phyloP scores from a whole-genome alignment of 2,329 filamentous ascomycete species.

The Metarhizium anisopliae region DNA sequence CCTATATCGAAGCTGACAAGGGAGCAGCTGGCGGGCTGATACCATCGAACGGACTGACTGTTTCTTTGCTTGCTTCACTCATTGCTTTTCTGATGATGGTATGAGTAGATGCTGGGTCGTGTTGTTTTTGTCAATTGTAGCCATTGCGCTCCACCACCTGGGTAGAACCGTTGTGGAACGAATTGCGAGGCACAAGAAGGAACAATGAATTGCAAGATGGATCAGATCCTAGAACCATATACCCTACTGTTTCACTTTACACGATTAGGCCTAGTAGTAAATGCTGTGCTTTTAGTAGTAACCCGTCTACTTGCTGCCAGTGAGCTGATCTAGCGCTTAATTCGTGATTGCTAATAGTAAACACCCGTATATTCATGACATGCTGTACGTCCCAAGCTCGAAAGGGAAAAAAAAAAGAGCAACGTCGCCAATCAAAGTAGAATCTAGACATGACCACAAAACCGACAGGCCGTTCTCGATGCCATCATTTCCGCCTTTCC shows the following conservation, averaged over 20 bases:
- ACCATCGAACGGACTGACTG: slow-evolving; percentile 9
- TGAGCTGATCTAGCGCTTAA: neutral
- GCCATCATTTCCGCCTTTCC: slow-evolving; percentile 23
- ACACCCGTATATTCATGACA: neutral
- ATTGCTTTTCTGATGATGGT: neutral
- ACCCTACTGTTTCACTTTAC: slow-evolving; percentile 4
- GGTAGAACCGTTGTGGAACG: too few relatives aligned
- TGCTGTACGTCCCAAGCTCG: neutral
- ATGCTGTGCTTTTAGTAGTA: slow-evolving; percentile 3
- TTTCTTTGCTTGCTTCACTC: slow-evolving; percentile 3
- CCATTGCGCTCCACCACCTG: neutral
- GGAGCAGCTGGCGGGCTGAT: slow-evolving; percentile 13
- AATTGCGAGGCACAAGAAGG: too few relatives aligned
- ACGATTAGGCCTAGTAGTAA: slow-evolving; percentile 4
- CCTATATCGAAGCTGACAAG: slow-evolving; percentile 24
- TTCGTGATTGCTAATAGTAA: neutral
- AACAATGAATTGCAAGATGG: neutral
- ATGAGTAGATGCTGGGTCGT: neutral
- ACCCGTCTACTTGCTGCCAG: neutral
- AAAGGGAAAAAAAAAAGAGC: neutral
- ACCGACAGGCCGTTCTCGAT: neutral
- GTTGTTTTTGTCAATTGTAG: neutral
- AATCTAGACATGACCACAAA: neutral
- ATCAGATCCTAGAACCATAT: slow-evolving; percentile 7
- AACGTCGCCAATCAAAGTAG: neutral